phyloP scores from a whole-genome alignment of 768 basidiomycete genomes.

The Suillus plorans region DNA sequence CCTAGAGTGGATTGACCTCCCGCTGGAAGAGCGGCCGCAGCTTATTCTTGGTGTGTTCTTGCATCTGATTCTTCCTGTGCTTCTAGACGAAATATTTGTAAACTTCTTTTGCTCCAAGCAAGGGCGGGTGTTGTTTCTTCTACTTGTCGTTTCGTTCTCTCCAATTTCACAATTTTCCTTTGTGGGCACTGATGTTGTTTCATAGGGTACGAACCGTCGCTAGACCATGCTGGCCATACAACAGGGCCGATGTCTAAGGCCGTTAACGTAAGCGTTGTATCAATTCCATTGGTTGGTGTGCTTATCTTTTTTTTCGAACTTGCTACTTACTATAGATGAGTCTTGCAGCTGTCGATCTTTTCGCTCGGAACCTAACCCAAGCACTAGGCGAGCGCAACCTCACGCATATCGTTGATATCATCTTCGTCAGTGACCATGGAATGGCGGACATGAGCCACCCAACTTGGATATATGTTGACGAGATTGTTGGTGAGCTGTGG shows the following conservation, averaged over 20 bases:
- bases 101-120: slow-evolving; percentile 4
- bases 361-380: slow-evolving; percentile 67
- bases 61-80: not conserved
- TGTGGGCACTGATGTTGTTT: not conserved
- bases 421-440: slow-evolving; percentile 89
- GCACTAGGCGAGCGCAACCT: slow-evolving; percentile 71
- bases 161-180: not conserved
- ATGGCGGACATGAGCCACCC: slow-evolving; percentile 87
- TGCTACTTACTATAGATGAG: slow-evolving; percentile 45
- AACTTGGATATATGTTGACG: slow-evolving; percentile 76
- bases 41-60: slow-evolving; percentile 62
- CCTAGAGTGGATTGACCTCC: slow-evolving; percentile 78
- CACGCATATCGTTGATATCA: slow-evolving; percentile 78
- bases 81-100: not conserved
- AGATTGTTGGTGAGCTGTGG: slow-evolving; percentile 70
- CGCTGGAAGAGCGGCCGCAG: slow-evolving; percentile 67
- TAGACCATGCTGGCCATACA: slow-evolving; percentile 82
- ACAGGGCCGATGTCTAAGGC: slow-evolving; percentile 65
- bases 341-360: slow-evolving; percentile 65
- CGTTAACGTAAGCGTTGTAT: slow-evolving; percentile 59
- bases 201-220: slow-evolving; percentile 77
- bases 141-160: slow-evolving; percentile 2
- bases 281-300: not conserved
- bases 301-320: not conserved
- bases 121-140: not conserved